Evolutionary conservation across 139 green algal species (phyloP), one percentile per base, ranked within the genome.

Genomic region (Picochlorum sp.): DNA sequence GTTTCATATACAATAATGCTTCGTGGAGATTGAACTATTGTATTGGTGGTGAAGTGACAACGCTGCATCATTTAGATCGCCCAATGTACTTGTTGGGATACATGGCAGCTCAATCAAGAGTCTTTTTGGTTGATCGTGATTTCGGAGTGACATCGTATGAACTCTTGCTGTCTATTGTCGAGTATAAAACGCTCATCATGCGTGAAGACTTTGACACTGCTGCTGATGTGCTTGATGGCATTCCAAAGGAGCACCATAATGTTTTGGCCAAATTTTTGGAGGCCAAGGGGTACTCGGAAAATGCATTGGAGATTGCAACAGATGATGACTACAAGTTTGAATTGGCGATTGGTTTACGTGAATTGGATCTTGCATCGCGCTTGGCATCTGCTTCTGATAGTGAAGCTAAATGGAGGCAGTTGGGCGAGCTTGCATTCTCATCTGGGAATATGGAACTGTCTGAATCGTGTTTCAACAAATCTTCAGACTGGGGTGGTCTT

Each of bases 71-170:
- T 76, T 73, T 98, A 58, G 94, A 99, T 80, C 72, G 87, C 6
- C 92, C 93, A 32, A 91, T 97, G 84, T 97, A 96, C 81, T 78
- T 99, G 37, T 80, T 99, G 52, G 94, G 94, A 23, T 98, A 98
- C 79, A 77, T 98, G 49, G 91, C 92, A 2, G 68, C 78, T 18
- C 87, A 96, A 76, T 88, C 80, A 66, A 58, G 88, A 8, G 73
- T 97, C 2, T 98, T 95, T 80, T 82, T 98, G 21, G 92, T 99
- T 58, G 94, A 99, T 86, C 69, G 84, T 63, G 87, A 92, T 54
- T 89, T 87, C 73, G 69, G 65, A 49, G 73, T 95, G 10, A 73
- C 88, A 47, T 72, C 66, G 47, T 98, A 95, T 85, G 95, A 87
- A 34, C 83, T 99, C 80, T 81, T 96, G 68, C 79, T 99, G 54